A percentile compares a stretch with the other conserved stretches of the same genome.
phyloP scores from a whole-genome alignment of 192 early-diverging fungal genomes.

The Mortierella antarctica region DNA sequence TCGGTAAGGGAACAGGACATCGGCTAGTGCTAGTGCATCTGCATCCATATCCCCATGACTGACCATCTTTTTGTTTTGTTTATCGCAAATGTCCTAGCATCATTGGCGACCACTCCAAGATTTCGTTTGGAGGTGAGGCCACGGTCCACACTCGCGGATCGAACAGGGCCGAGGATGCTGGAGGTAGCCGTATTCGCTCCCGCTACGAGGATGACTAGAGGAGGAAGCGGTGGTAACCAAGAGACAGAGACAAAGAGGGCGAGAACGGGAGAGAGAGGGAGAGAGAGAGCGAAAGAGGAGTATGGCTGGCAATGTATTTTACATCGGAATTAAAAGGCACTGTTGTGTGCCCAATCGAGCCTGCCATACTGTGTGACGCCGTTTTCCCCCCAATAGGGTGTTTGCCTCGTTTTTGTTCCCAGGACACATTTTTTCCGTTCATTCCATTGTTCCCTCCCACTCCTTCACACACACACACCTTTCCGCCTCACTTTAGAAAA shows the following conservation, averaged over 20 bases:
- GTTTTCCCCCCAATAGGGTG: too few species aligned
- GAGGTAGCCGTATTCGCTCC: constrained; percentile 48
- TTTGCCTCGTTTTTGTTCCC: too few species aligned
- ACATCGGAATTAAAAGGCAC: too few species aligned
- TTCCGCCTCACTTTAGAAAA: background rate
- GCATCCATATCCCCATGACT: background rate
- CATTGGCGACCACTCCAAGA: constrained; percentile 79
- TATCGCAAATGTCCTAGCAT: constrained; percentile 50
- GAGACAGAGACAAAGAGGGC: background rate
- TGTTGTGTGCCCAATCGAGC: background rate
- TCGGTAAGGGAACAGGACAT: constrained; percentile 61
- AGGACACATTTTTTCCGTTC: too few species aligned
- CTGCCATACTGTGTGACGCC: too few species aligned
- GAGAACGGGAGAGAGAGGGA: too few species aligned
- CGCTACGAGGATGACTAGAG: constrained; percentile 46
- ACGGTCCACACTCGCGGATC: constrained; percentile 38
- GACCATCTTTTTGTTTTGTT: background rate
- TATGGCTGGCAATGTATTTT: too few species aligned
- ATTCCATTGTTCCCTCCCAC: constrained; percentile 3
- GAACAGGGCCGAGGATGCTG: constrained; percentile 35
- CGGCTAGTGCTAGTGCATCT: too few species aligned
- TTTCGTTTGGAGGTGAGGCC: constrained; percentile 71
- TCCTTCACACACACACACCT: background rate
- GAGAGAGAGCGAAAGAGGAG: too few species aligned
- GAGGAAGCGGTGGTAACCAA: background rate